These are phyloP conservation scores for Emericellopsis atlantica DNA, from an alignment of 2,329 filamentous ascomycete genomes.

Conservation along the genomic window DNA sequence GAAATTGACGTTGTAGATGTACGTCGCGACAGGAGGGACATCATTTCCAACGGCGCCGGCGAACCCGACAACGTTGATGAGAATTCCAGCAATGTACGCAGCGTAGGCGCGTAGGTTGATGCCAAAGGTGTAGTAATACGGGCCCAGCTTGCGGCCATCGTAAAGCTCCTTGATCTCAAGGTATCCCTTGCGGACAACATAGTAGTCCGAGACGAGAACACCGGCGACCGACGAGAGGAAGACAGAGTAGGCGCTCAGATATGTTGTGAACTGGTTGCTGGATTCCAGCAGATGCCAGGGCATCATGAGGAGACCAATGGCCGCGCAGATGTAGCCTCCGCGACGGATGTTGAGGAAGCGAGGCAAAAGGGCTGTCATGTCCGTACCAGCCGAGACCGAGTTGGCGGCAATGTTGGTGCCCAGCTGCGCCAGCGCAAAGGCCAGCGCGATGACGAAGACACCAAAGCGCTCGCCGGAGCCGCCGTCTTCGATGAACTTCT, in stretches of 20 bases:
- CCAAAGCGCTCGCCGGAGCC: slow-evolving; percentile 58
- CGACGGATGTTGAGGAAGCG: slow-evolving; percentile 76
- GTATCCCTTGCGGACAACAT: slow-evolving; percentile 71
- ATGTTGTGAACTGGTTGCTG: slow-evolving; percentile 79
- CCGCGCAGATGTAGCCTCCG: slow-evolving; percentile 74
- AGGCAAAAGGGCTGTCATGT: slow-evolving; percentile 69
- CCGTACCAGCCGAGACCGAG: slow-evolving; percentile 70
- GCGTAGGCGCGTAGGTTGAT: slow-evolving; percentile 75
- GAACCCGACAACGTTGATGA: slow-evolving; percentile 88
- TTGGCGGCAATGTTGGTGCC: slow-evolving; percentile 85
- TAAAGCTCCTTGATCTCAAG: slow-evolving; percentile 70
- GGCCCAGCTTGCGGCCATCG: slow-evolving; percentile 49
- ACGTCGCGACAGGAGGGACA: slow-evolving; percentile 68
- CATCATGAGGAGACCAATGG: slow-evolving; percentile 72
- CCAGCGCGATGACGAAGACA: slow-evolving; percentile 58
- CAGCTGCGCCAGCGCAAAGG: slow-evolving; percentile 68
- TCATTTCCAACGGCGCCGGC: slow-evolving; percentile 60
- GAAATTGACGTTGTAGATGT: slow-evolving; percentile 87
- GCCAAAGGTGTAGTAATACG: slow-evolving; percentile 64
- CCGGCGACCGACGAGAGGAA: slow-evolving; percentile 90
- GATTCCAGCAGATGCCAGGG: slow-evolving; percentile 68
- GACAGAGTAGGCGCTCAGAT: slow-evolving; percentile 82
- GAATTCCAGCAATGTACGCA: slow-evolving; percentile 71
- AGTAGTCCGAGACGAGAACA: slow-evolving; percentile 86
- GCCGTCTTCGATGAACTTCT: slow-evolving; percentile 55